Evolutionary conservation across 2,329 filamentous ascomycete species (phyloP).

Genomic region (Colletotrichum camelliae): DNA sequence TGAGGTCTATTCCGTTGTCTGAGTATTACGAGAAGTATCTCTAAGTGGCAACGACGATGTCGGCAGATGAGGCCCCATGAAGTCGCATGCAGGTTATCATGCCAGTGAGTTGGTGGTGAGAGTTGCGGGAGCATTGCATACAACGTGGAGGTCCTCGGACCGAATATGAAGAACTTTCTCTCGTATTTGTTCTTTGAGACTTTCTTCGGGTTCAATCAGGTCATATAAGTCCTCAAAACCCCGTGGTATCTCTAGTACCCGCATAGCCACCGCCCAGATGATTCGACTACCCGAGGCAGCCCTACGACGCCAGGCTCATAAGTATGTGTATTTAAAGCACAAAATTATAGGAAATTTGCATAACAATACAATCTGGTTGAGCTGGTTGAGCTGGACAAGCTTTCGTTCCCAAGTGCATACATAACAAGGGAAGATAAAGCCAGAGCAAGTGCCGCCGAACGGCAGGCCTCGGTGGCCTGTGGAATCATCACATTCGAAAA

Average conservation of each 20-base stretch:
- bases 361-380: not conserved
- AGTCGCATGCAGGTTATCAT: not conserved
- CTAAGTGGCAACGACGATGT: not conserved
- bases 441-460: rapidly evolving
- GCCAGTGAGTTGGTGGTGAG: not conserved
- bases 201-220: not conserved
- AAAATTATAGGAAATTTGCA: too few relatives aligned
- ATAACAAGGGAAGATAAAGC: not conserved
- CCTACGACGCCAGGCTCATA: rapidly evolving
- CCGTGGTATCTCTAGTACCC: not conserved
- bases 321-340: not conserved
- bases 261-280: not conserved
- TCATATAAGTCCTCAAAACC: rapidly evolving
- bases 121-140: not conserved
- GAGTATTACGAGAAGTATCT: not conserved
- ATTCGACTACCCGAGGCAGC: not conserved
- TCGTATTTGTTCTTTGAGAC: not conserved
- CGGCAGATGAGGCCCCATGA: not conserved
- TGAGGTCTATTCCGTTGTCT: not conserved
- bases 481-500: not conserved
- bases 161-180: too few relatives aligned
- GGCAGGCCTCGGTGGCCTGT: not conserved
- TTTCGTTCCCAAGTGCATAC: too few relatives aligned
- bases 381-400: not conserved
- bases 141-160: too few relatives aligned